A percentile compares a stretch with the other conserved stretches of the same genome.
Conservation (phyloP, 768 basidiomycete genomes). For the Xerocomellus dryophilus region DNA sequence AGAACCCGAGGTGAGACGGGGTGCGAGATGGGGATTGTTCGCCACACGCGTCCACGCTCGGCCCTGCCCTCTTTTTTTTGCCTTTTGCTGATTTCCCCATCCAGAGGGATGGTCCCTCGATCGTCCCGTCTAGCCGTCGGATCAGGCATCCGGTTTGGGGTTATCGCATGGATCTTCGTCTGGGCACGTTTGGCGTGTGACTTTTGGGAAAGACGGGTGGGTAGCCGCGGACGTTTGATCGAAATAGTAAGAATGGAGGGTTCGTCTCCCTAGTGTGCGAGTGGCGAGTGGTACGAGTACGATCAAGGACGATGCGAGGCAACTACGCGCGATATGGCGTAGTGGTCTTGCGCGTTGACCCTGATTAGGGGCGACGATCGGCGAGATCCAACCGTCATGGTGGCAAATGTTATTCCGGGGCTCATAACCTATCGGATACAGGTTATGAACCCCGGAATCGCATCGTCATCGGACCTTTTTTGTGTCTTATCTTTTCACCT, state of each 20-base stretch:
- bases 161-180: slow-evolving; percentile 3
- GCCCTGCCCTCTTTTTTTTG: background rate
- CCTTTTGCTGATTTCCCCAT: background rate
- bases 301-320: background rate
- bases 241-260: background rate
- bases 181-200: background rate
- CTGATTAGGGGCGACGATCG: background rate
- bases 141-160: slow-evolving; percentile 3
- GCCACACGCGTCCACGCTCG: slow-evolving; percentile 5
- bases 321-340: slow-evolving; percentile 7
- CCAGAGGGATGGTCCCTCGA: slow-evolving; percentile 3
- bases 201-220: background rate
- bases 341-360: slow-evolving; percentile 4
- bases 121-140: slow-evolving; percentile 8
- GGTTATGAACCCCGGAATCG: slow-evolving; percentile 18
- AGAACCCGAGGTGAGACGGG: background rate
- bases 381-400: slow-evolving; percentile 7
- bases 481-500: background rate
- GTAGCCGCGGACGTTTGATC: slow-evolving; percentile 16
- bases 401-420: slow-evolving; percentile 22
- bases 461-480: slow-evolving; percentile 11
- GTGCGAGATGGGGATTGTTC: background rate
- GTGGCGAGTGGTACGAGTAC: background rate
- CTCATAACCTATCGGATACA: slow-evolving; percentile 24
- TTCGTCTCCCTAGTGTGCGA: background rate